phyloP scores from a whole-genome alignment of 768 basidiomycete species.

The Lactarius vividus region DNA sequence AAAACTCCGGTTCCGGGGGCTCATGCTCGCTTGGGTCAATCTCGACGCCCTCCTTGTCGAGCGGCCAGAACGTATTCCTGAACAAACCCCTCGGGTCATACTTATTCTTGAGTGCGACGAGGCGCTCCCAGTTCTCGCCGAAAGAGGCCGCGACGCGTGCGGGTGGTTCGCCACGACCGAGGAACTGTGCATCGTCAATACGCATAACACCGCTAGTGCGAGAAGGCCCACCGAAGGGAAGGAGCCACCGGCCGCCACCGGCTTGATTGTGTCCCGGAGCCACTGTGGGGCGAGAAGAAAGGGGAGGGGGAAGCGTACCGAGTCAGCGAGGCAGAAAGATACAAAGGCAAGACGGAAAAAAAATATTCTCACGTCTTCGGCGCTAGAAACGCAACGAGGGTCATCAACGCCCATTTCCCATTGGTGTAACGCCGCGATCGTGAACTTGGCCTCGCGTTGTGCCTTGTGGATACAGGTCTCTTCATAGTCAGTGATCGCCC shows the following conservation, averaged over 20 bases:
- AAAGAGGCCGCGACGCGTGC: slow-evolving; percentile 63
- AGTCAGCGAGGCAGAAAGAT: slow-evolving; percentile 24
- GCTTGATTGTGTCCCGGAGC: slow-evolving; percentile 71
- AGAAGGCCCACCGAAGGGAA: slow-evolving; percentile 69
- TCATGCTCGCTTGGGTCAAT: slow-evolving; percentile 63
- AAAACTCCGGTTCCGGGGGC: slow-evolving; percentile 45
- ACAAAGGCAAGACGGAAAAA: not conserved
- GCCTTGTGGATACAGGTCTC: slow-evolving; percentile 71
- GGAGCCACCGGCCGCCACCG: slow-evolving; percentile 74
- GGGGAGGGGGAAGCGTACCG: not conserved
- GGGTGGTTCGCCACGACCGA: slow-evolving; percentile 66
- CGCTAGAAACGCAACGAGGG: slow-evolving; percentile 73
- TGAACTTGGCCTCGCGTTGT: slow-evolving; percentile 79
- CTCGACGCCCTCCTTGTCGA: slow-evolving; percentile 52
- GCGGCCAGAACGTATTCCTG: slow-evolving; percentile 77
- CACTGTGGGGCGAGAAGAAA: slow-evolving; percentile 46
- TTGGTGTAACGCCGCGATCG: slow-evolving; percentile 86
- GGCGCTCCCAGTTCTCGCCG: slow-evolving; percentile 71
- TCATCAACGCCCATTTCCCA: slow-evolving; percentile 87
- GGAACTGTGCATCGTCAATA: slow-evolving; percentile 49
- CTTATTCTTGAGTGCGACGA: slow-evolving; percentile 64
- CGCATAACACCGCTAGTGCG: not conserved
- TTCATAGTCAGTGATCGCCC: slow-evolving; percentile 71
- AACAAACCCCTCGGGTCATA: slow-evolving; percentile 81
- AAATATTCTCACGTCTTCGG: slow-evolving; percentile 60